A percentile compares a stretch with the other conserved stretches of the same genome.
Evolutionary conservation across 2,329 filamentous ascomycete genomes (phyloP).

Genomic region (Zelopaecilomyces penicillatus): DNA sequence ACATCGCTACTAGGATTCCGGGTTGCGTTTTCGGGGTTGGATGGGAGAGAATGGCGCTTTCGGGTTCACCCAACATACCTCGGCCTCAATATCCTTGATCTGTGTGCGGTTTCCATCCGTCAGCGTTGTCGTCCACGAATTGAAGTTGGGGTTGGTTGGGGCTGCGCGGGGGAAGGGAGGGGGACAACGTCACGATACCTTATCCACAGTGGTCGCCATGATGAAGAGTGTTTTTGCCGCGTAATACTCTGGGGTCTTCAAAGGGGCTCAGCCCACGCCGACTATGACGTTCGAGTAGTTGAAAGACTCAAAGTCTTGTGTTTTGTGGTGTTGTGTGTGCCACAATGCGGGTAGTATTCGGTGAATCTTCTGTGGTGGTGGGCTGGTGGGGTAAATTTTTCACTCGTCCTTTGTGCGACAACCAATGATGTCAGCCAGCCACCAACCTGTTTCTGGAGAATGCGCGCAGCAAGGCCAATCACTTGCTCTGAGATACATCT

Average conservation of each 20-base stretch:
- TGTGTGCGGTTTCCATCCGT: conserved; percentile 30
- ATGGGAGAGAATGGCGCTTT: background rate
- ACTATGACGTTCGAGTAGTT: conserved; percentile 1
- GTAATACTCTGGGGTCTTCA: too few species aligned
- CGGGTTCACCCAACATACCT: conserved; percentile 49
- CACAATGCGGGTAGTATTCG: background rate
- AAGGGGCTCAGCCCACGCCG: too few species aligned
- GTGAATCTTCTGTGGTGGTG: conserved; percentile 11
- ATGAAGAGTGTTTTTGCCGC: conserved; percentile 28
- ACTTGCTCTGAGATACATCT: too few species aligned
- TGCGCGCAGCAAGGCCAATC: too few species aligned
- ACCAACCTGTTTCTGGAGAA: background rate
- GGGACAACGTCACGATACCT: conserved; percentile 44
- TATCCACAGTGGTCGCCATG: conserved; percentile 97
- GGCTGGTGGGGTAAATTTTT: conserved; percentile 35
- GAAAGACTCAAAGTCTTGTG: conserved; percentile 3
- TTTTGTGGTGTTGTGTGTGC: conserved; percentile 3
- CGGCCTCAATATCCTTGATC: conserved; percentile 96
- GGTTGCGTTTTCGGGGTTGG: background rate
- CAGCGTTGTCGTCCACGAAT: conserved; percentile 1
- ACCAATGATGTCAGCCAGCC: conserved; percentile 25
- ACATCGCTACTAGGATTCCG: too few species aligned
- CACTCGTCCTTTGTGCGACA: conserved; percentile 7
- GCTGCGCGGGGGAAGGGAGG: conserved; percentile 16
- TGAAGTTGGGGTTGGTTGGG: conserved; percentile 2